These are phyloP conservation scores for Citrus reticulata DNA, from an alignment of 345 rosid species.

Conservation along the genomic window DNA sequence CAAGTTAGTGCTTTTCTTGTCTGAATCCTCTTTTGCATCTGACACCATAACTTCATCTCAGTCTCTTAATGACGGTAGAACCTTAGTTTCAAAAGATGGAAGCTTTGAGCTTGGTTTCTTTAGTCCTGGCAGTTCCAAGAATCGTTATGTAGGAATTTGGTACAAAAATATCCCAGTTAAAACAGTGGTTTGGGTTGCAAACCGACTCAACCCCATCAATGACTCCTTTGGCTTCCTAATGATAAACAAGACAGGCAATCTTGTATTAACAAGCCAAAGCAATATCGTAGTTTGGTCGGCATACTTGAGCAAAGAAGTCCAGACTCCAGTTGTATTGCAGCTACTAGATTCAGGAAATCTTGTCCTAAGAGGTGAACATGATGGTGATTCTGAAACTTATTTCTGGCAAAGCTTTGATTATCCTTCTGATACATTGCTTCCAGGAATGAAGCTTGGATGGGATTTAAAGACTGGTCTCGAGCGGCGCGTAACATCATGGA, in stretches of 20 bases:
- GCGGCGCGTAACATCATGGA: conserved; percentile 33
- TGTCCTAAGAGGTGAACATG: no score
- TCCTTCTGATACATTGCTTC: no score
- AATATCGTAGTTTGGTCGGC: conserved; percentile 11
- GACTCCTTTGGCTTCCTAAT: not conserved
- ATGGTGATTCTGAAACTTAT: no score
- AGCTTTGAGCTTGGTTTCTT: conserved; percentile 21
- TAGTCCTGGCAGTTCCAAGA: no score
- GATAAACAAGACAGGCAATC: not conserved
- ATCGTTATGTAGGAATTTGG: no score
- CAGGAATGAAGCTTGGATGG: no score
- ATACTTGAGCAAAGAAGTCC: conserved; percentile 6
- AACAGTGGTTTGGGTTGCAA: no score
- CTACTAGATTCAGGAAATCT: no score
- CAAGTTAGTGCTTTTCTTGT: not conserved
- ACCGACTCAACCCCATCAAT: conserved; percentile 5
- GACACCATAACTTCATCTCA: not conserved
- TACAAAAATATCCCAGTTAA: no score
- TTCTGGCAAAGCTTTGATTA: no score
- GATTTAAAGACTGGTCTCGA: no score
- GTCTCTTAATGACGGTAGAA: not conserved
- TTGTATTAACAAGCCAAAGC: conserved; percentile 5
- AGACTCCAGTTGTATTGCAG: conserved; percentile 4
- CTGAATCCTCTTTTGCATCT: not conserved
- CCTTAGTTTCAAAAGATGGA: conserved; percentile 21